phyloP scores from a whole-genome alignment of 2,329 filamentous ascomycete species.

The Colletotrichum sp. region DNA sequence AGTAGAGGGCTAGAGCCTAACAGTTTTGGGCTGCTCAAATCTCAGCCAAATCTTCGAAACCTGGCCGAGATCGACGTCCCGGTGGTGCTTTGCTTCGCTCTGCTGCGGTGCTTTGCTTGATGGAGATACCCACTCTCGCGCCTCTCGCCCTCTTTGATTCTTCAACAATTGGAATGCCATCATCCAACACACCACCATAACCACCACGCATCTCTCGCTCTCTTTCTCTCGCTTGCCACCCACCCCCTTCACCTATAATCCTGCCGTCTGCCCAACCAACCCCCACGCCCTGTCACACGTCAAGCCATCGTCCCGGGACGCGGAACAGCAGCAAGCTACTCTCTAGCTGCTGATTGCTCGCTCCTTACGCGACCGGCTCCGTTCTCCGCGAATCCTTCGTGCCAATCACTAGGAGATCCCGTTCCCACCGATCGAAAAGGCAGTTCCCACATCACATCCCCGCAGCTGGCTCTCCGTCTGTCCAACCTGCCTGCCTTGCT shows the following conservation, averaged over 20 bases:
- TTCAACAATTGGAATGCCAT: background rate
- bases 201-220: background rate
- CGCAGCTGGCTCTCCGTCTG: background rate
- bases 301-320: background rate
- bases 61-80: background rate
- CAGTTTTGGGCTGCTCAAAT: background rate
- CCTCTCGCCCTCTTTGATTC: background rate
- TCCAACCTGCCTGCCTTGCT: background rate
- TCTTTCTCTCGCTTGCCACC: background rate
- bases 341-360: background rate
- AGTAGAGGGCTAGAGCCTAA: background rate
- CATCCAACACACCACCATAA: background rate
- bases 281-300: constrained; percentile 2
- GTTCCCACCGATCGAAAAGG: background rate
- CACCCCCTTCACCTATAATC: background rate
- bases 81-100: background rate
- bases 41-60: background rate
- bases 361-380: background rate
- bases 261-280: background rate
- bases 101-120: background rate
- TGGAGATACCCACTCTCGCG: constrained; percentile 1
- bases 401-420: background rate
- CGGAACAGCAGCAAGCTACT: background rate
- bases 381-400: constrained; percentile 2
- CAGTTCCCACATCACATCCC: background rate